Conservation (phyloP, 805 yeast genomes). For the Ascoidea asiatica region DNA sequence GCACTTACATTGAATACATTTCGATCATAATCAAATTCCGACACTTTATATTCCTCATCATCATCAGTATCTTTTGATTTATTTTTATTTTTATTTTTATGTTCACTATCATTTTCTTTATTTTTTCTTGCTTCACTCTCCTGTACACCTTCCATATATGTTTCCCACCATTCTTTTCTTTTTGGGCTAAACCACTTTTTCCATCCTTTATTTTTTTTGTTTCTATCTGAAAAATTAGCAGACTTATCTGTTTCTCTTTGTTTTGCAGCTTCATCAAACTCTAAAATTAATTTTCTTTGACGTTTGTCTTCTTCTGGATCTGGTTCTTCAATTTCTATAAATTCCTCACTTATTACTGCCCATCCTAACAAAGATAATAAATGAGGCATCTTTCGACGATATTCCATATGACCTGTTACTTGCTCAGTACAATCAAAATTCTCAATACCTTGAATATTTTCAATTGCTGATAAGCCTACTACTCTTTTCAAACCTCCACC, state of each 20-base stretch:
- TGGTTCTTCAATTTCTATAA: slow-evolving; percentile 91
- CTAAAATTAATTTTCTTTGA: slow-evolving; percentile 68
- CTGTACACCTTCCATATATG: slow-evolving; percentile 18
- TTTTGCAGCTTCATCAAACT: slow-evolving; percentile 75
- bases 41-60: slow-evolving; percentile 15
- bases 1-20: slow-evolving; percentile 11
- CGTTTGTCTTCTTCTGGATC: slow-evolving; percentile 79
- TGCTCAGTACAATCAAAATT: slow-evolving; percentile 77
- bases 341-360: slow-evolving; percentile 80
- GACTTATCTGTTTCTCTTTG: slow-evolving; percentile 31
- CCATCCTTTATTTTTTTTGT: slow-evolving; percentile 25
- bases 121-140: slow-evolving; percentile 24
- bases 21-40: slow-evolving; percentile 19
- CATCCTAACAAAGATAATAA: slow-evolving; percentile 57
- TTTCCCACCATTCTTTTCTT: slow-evolving; percentile 45
- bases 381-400: slow-evolving; percentile 85
- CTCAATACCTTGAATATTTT: slow-evolving; percentile 50
- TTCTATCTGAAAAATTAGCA: slow-evolving; percentile 15
- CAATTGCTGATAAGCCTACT: slow-evolving; percentile 76
- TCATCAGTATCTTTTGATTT: slow-evolving; percentile 25
- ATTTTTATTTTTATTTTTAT: slow-evolving; percentile 25
- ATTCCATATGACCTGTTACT: slow-evolving; percentile 96
- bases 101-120: slow-evolving; percentile 25
- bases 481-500: slow-evolving; percentile 89
- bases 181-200: slow-evolving; percentile 35